Conservation (phyloP, 2,329 filamentous ascomycete species). For the Fusarium decemcellulare region DNA sequence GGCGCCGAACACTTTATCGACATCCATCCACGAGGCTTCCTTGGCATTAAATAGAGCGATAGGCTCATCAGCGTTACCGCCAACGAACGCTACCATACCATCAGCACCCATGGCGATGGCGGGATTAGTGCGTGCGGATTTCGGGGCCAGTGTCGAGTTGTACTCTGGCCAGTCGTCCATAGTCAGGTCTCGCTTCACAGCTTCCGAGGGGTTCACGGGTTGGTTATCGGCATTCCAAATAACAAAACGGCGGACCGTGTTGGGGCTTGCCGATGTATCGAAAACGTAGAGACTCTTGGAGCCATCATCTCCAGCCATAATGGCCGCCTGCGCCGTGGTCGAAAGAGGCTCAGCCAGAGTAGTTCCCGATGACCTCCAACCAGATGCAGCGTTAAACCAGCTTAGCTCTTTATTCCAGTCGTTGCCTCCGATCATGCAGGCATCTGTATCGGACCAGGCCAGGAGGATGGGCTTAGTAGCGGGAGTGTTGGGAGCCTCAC, state of each 20-base stretch:
- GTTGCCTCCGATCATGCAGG: conserved; percentile 81
- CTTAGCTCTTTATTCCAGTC: conserved; percentile 75
- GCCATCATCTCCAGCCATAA: conserved; percentile 81
- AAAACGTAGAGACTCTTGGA: conserved; percentile 87
- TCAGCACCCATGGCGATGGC: conserved; percentile 77
- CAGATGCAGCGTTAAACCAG: conserved; percentile 74
- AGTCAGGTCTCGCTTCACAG: conserved; percentile 64
- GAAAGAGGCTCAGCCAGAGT: conserved; percentile 72
- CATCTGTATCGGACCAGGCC: conserved; percentile 79
- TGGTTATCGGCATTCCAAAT: conserved; percentile 74
- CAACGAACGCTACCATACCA: conserved; percentile 83
- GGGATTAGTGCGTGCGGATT: conserved; percentile 73
- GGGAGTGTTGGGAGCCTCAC: conserved; percentile 72
- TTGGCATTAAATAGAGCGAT: conserved; percentile 84
- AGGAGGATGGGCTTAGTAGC: conserved; percentile 79
- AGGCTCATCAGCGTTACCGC: conserved; percentile 77
- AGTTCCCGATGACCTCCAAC: conserved; percentile 78
- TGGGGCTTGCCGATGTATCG: conserved; percentile 81
- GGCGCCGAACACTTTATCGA: conserved; percentile 72
- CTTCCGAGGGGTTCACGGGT: conserved; percentile 62
- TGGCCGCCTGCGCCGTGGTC: conserved; percentile 69
- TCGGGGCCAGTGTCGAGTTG: conserved; percentile 80
- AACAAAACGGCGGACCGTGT: conserved; percentile 79
- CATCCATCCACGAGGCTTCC: conserved; percentile 84
- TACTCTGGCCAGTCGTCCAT: conserved; percentile 81